These are phyloP conservation scores for Hura crepitans DNA, from an alignment of 441 rosid species.

Conservation along the genomic window DNA sequence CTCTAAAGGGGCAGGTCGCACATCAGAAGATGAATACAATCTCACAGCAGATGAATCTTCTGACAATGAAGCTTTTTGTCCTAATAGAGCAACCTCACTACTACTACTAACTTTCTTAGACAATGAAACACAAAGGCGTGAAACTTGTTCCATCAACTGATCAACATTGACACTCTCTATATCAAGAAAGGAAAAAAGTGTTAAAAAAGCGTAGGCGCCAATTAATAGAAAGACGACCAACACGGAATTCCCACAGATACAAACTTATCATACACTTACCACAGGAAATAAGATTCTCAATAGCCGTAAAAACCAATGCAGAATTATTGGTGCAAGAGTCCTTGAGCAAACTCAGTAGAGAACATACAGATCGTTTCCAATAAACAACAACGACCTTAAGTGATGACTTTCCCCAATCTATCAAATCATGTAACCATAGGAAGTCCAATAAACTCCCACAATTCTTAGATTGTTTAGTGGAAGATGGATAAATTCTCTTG, in stretches of 20 bases:
- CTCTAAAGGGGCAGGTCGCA: constrained; percentile 34
- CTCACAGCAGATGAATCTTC: constrained; percentile 25
- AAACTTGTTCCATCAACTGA: constrained; percentile 59
- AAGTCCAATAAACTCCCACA: constrained; percentile 44
- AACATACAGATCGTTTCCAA: constrained; percentile 75
- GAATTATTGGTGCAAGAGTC: constrained; percentile 41
- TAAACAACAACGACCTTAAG: constrained; percentile 79
- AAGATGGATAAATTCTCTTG: constrained; percentile 49
- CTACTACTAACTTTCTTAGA: constrained; percentile 36
- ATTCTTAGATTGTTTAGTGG: constrained; percentile 28
- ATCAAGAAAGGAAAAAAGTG: constrained; percentile 25
- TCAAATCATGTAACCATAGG: constrained; percentile 86
- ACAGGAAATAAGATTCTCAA: constrained; percentile 57
- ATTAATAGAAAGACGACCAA: constrained; percentile 14
- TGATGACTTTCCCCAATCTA: constrained; percentile 92
- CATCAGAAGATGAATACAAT: constrained; percentile 27
- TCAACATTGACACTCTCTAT: constrained; percentile 62
- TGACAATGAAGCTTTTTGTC: constrained; percentile 26
- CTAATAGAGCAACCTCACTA: constrained; percentile 25
- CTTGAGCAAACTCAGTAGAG: constrained; percentile 56
- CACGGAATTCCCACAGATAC: constrained; percentile 13
- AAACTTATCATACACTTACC: constrained; percentile 47
- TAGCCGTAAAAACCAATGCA: constrained; percentile 36
- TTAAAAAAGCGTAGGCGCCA: constrained; percentile 8
- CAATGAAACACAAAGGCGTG: constrained; percentile 56